phyloP scores from a whole-genome alignment of 495 filamentous ascomycete species.

The Pseudotulostoma volvatum region DNA sequence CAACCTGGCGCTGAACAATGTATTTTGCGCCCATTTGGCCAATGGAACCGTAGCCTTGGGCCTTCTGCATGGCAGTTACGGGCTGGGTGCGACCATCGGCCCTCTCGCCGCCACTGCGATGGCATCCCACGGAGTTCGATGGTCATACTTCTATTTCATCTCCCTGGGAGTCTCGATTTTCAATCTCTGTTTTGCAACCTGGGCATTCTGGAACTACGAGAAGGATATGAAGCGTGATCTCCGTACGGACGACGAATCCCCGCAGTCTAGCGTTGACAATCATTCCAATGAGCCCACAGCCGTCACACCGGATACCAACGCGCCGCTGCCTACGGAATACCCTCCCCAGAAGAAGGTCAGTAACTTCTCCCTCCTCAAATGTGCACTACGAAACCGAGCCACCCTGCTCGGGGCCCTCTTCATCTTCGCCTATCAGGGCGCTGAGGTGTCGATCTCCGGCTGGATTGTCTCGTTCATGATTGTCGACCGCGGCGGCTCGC shows the following conservation, averaged over 20 bases:
- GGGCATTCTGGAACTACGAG: slow-evolving; percentile 39
- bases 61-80: slow-evolving; percentile 51
- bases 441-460: slow-evolving; percentile 60
- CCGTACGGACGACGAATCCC: no score
- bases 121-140: slow-evolving; percentile 18
- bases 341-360: slow-evolving; percentile 4
- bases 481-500: slow-evolving; percentile 46
- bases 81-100: slow-evolving; percentile 50
- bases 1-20: slow-evolving; percentile 55
- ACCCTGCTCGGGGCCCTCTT: slow-evolving; percentile 58
- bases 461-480: slow-evolving; percentile 76
- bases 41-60: slow-evolving; percentile 47
- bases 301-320: slow-evolving; percentile 15
- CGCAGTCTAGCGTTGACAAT: no score
- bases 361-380: slow-evolving; percentile 27
- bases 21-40: slow-evolving; percentile 54
- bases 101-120: slow-evolving; percentile 59
- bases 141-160: slow-evolving; percentile 19
- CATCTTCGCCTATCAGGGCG: slow-evolving; percentile 70
- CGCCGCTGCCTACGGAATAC: not conserved
- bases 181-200: slow-evolving; percentile 32
- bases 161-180: slow-evolving; percentile 23
- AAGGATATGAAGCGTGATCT: no score
- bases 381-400: slow-evolving; percentile 37
- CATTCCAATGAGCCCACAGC: not conserved